Percentiles rank a stretch among this genome's conserved stretches.
Conservation (phyloP, 805 yeast species). For the Jamesozyma hellenica region DNA sequence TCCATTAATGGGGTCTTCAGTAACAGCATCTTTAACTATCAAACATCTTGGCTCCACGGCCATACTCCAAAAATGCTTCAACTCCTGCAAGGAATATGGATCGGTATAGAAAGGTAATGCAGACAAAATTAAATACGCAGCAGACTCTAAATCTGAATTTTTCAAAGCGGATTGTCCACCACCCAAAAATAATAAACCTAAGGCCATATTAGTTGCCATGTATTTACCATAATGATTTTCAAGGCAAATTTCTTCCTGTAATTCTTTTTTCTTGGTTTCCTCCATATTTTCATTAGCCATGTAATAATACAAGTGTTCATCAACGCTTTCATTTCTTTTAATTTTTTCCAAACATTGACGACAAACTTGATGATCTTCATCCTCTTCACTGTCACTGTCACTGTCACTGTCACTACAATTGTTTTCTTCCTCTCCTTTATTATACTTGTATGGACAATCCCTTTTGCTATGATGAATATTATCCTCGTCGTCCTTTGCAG, state of each 20-base stretch:
- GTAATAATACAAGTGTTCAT: not conserved
- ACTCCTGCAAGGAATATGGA: conserved; percentile 62
- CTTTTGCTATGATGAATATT: not conserved
- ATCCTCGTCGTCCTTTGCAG: not conserved
- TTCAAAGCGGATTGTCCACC: conserved; percentile 85
- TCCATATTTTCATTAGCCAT: not conserved
- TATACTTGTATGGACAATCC: not conserved
- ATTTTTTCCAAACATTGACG: no score
- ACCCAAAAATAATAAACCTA: conserved; percentile 83
- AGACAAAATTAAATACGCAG: conserved; percentile 47
- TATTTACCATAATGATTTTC: conserved; percentile 53
- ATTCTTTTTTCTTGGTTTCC: not conserved
- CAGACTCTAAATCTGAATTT: conserved; percentile 38
- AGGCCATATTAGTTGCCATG: conserved; percentile 67
- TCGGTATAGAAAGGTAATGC: conserved; percentile 47
- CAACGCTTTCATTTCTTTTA: not conserved
- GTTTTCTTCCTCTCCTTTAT: not conserved
- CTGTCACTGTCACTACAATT: not conserved
- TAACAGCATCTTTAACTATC: conserved; percentile 59
- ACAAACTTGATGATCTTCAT: not conserved
- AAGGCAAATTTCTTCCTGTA: conserved; percentile 18
- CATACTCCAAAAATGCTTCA: conserved; percentile 84
- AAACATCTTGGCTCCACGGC: conserved; percentile 74
- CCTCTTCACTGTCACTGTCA: not conserved
- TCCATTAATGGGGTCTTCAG: conserved; percentile 42